Base-by-base conservation (phyloP, 83 land plant species). In the Larix sibirica region DNA sequence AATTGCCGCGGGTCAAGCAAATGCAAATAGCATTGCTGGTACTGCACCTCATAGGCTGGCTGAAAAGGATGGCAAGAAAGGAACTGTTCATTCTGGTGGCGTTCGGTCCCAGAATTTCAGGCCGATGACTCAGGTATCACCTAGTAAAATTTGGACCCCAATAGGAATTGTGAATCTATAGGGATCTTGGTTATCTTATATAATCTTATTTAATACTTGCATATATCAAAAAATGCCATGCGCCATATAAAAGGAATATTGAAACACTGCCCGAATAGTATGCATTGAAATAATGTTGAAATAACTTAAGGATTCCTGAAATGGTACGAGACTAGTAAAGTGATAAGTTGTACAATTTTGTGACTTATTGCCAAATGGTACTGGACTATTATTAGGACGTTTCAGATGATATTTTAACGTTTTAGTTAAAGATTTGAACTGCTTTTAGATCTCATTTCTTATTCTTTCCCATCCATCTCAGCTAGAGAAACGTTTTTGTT, bases 1-100 rank as follows among this genome's bases (percentile, higher is more conserved):
- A 79, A 82, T 79, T 12, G 86, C 82, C 61, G 86, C 81, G 13
- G 42, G 54, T n/a, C 76, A 82, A 76, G 84, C 80, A 54, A 83
- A 81, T 83, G 79, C 56, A 79, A 74, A 76, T 56, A 40, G 40
- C 60, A 79, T 69, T 47, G 79, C 21, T 82, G 50, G 73, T 7
- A 69, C 65, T 28, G 81, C 69, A 6, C 54, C 60, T 26, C 62
- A 85, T 4, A 87, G 79, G 64, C 66, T 79, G 4, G 71, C 23
- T 79, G 50, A 60, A 6, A 44, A 87, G 40, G 40, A 84, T 40
- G 67, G 76, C 0, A 20, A 28, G 38, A 84, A 71, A 61, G n/a
- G 75, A 16, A n/a, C 61, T 82, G 26, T 77, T 60, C 62, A 80
- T 17, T 67, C 83, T n/a, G 73, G 73, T 40, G 82, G 56, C 21